Percentiles rank a stretch among this genome's conserved stretches.
Conservation (phyloP, 768 basidiomycete species). For the Amyloporia xantha region DNA sequence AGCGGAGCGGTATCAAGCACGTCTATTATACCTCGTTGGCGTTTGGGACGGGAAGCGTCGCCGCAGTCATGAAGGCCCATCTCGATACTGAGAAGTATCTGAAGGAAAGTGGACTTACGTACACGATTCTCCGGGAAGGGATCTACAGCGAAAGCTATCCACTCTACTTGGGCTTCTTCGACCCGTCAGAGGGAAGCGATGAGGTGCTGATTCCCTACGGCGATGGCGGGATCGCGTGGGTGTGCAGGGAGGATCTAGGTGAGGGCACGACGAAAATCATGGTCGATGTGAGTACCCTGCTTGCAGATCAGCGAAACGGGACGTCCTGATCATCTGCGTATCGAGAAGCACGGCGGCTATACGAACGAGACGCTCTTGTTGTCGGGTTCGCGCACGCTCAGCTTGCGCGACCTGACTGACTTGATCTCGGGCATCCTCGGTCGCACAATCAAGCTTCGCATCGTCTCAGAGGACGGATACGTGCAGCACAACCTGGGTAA, state of each 20-base stretch:
- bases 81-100: constrained; percentile 28
- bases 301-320: no score
- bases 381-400: constrained; percentile 19
- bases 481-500: constrained; percentile 13
- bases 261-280: constrained; percentile 30
- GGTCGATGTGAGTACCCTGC: constrained; percentile 12
- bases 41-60: constrained; percentile 23
- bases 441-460: constrained; percentile 14
- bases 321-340: neutral
- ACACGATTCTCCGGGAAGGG: constrained; percentile 30
- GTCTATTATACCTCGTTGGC: constrained; percentile 32
- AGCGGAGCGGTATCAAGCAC: constrained; percentile 24
- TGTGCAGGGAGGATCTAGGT: constrained; percentile 28
- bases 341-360: constrained; percentile 13
- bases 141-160: constrained; percentile 29
- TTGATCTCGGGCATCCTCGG: constrained; percentile 15
- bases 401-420: constrained; percentile 22
- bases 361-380: constrained; percentile 25
- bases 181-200: constrained; percentile 15
- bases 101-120: constrained; percentile 25
- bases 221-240: constrained; percentile 32
- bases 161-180: constrained; percentile 26
- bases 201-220: constrained; percentile 25
- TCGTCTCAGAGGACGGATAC: constrained; percentile 23
- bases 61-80: constrained; percentile 28